These are phyloP conservation scores for Beverwykella pulmonaria DNA, from an alignment of 495 filamentous ascomycete genomes.

Conservation along the genomic window DNA sequence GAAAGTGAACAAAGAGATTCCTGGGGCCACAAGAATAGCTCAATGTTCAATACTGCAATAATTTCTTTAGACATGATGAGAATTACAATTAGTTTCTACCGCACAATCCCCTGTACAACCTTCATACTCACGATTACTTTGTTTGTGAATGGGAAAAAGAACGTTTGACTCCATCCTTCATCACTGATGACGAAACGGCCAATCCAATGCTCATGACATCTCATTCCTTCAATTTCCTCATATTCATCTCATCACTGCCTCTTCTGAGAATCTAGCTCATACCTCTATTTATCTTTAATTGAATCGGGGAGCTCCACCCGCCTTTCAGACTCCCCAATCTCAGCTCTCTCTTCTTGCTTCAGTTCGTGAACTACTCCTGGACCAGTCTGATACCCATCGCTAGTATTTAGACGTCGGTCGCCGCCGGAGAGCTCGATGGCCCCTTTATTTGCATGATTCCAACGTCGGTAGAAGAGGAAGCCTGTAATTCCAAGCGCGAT, in stretches of 20 bases:
- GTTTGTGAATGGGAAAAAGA: too few species aligned
- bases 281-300: not conserved
- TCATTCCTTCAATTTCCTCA: too few species aligned
- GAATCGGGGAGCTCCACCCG: not conserved
- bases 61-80: too few species aligned
- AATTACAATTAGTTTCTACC: too few species aligned
- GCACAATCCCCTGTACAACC: too few species aligned
- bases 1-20: too few species aligned
- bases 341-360: not conserved
- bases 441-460: not conserved
- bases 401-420: not conserved
- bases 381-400: not conserved
- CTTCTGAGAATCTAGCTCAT: not conserved
- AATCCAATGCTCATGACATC: too few species aligned
- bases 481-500: not conserved
- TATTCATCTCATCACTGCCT: not conserved
- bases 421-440: not conserved
- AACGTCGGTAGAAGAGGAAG: slow-evolving; percentile 1
- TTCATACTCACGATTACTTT: too few species aligned
- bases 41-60: too few species aligned
- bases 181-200: too few species aligned
- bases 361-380: not conserved
- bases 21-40: too few species aligned
- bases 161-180: too few species aligned
- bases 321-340: not conserved